A percentile compares a stretch with the other conserved stretches of the same genome.
phyloP scores from a whole-genome alignment of 1,284 basidiomycete species.

The Meira miltonrushii region DNA sequence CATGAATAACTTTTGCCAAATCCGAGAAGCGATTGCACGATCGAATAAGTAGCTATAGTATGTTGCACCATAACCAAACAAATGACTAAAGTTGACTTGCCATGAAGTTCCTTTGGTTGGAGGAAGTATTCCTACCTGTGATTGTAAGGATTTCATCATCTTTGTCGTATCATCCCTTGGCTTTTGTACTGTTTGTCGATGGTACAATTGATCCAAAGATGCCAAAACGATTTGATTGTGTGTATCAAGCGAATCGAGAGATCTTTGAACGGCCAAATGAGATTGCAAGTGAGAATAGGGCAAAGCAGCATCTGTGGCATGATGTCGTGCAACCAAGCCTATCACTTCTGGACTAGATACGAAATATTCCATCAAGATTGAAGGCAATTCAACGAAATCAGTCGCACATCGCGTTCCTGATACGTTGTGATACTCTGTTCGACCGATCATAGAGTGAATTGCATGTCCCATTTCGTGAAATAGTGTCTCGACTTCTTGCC shows the following conservation, averaged over 20 bases:
- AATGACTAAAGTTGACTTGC: slow-evolving; percentile 90
- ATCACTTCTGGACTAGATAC: slow-evolving; percentile 77
- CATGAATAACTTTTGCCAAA: slow-evolving; percentile 75
- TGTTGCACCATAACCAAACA: slow-evolving; percentile 92
- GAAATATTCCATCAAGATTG: slow-evolving; percentile 97
- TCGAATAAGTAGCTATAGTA: slow-evolving; percentile 98
- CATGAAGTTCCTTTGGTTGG: slow-evolving; percentile 54
- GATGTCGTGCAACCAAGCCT: slow-evolving; percentile 66
- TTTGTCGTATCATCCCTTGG: slow-evolving; percentile 64
- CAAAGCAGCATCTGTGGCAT: slow-evolving; percentile 65
- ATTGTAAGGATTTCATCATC: slow-evolving; percentile 53
- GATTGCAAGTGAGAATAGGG: slow-evolving; percentile 60
- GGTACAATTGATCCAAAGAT: slow-evolving; percentile 81
- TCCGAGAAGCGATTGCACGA: slow-evolving; percentile 82
- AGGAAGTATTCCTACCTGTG: slow-evolving; percentile 4
- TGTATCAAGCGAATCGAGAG: slow-evolving; percentile 63
- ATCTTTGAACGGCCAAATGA: slow-evolving; percentile 24
- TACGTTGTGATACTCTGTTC: slow-evolving; percentile 96
- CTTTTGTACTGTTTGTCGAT: slow-evolving; percentile 59
- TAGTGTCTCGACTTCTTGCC: slow-evolving; percentile 90
- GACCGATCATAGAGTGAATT: slow-evolving; percentile 97
- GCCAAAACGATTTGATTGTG: slow-evolving; percentile 88
- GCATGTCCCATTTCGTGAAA: slow-evolving; percentile 99
- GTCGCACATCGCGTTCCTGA: slow-evolving; percentile 97
- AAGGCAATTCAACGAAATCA: slow-evolving; percentile 95